phyloP scores from a whole-genome alignment of 768 basidiomycete genomes.

The Suillus fuscotomentosus region DNA sequence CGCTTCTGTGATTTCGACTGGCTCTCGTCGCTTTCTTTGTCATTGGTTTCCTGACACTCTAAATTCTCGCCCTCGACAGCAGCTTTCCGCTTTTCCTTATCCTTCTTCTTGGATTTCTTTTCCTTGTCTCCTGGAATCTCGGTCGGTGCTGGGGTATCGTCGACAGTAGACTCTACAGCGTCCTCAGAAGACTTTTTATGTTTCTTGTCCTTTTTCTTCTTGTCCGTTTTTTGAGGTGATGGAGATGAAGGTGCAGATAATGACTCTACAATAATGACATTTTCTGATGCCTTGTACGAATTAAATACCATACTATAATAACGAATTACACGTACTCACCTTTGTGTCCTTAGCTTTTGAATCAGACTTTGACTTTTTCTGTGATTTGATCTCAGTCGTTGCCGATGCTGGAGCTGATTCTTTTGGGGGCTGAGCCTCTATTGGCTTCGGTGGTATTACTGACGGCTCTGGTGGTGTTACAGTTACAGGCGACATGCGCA shows the following conservation, averaged over 20 bases:
- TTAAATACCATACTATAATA: not conserved
- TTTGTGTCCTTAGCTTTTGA: slow-evolving; percentile 19
- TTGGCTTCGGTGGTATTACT: slow-evolving; percentile 2
- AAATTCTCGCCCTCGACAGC: slow-evolving; percentile 11
- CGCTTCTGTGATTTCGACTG: slow-evolving; percentile 33
- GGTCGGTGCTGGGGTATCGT: slow-evolving; percentile 6
- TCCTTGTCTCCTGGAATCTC: slow-evolving; percentile 10
- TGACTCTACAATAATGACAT: not conserved
- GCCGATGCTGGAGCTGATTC: not conserved
- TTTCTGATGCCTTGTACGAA: slow-evolving; percentile 11
- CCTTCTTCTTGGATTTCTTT: slow-evolving; percentile 17
- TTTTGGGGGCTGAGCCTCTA: not conserved
- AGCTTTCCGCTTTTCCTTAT: slow-evolving; percentile 17
- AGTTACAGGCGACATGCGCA: slow-evolving; percentile 46
- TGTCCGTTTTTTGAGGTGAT: slow-evolving; percentile 11
- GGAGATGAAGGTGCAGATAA: not conserved
- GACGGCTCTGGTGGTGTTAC: slow-evolving; percentile 17
- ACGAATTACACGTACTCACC: slow-evolving; percentile 9
- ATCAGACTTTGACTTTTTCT: slow-evolving; percentile 8
- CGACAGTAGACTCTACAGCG: slow-evolving; percentile 15
- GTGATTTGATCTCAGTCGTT: slow-evolving; percentile 4
- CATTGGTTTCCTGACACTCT: slow-evolving; percentile 16
- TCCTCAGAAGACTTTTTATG: slow-evolving; percentile 8
- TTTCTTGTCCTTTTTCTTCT: slow-evolving; percentile 20
- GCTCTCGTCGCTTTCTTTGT: slow-evolving; percentile 11